Evolutionary conservation across 1,139 yeast genomes (phyloP), one percentile per base, ranked within the genome.

Genomic region (Kodamaea alishanica): DNA sequence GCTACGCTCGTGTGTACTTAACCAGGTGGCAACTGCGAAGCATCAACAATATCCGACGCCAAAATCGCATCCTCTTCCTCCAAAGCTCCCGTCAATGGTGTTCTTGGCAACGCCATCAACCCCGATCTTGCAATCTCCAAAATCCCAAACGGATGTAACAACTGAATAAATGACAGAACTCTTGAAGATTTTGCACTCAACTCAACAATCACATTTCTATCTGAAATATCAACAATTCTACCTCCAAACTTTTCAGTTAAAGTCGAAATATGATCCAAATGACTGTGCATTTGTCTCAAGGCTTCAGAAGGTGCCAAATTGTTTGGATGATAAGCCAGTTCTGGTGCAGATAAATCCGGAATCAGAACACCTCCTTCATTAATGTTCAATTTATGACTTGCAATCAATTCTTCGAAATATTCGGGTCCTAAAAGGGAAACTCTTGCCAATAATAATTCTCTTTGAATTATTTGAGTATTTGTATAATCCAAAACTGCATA

Each of bases 101-200:
- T 88, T 75, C 97, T 82, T 58, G 97, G 95, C 56, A 92, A 75
- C 7, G 97, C 98, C 89, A 92, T 88, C 95, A 90, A 88, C 67
- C 98, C 98, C 22, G 96, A 84, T 67, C 98, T 81, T 35, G 97
- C 96, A 53, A 92, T 84, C 67, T 92, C 98, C 61, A 92, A 75
- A 44, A 92, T 83, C 55, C 98, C 98, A 60, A 92, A 92, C 36
- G 98, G 98, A 60, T 88, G 94, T 58, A 90, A 75, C 57, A 92
- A 78, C 49, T 86, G 87, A 60, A 92, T 78, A 64, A 89, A 89
- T 30, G 95, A 81, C 33, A 92, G 73, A 47, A 92, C 77, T 63
- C 97, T 80, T 39, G 87, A 79, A 28, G 97, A 97, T 64, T 92
- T 90, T 40, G 98, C 98, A 51, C 88, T 77, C 51, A 92, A 77